Evolutionary conservation across 352 stramenopile genomes (phyloP).

Genomic region (Globisporangium radiosum): DNA sequence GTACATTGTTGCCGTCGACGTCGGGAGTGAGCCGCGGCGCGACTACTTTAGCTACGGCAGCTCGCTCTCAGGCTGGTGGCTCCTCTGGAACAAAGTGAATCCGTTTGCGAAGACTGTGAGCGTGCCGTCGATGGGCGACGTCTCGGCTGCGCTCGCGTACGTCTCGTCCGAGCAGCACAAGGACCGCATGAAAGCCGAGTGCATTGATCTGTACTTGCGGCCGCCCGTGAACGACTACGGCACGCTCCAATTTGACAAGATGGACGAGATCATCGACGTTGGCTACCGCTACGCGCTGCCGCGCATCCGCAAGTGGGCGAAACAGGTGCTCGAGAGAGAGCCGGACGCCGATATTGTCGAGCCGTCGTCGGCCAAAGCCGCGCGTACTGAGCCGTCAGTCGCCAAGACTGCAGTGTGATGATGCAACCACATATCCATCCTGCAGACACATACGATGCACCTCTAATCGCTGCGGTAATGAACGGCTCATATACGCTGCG

Average conservation of each 20-base stretch:
- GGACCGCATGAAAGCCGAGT: conserved; percentile 75
- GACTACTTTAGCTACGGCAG: conserved; percentile 81
- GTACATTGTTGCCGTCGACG: conserved; percentile 88
- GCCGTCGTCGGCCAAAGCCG: not conserved
- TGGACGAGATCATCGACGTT: conserved; percentile 86
- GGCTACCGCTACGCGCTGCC: conserved; percentile 81
- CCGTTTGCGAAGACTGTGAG: conserved; percentile 83
- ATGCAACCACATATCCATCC: too few species aligned
- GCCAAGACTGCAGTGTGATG: too few species aligned
- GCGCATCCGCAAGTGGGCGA: conserved; percentile 52
- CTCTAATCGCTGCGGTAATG: too few species aligned
- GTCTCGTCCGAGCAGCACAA: conserved; percentile 89
- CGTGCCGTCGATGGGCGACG: conserved; percentile 90
- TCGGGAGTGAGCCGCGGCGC: conserved; percentile 71
- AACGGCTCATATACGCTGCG: too few species aligned
- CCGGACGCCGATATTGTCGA: conserved; percentile 59
- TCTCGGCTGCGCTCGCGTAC: conserved; percentile 83
- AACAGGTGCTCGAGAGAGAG: conserved; percentile 42
- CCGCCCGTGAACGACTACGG: conserved; percentile 86
- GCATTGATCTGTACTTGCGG: conserved; percentile 84
- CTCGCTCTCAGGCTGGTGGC: conserved; percentile 84
- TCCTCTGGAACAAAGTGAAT: conserved; percentile 89
- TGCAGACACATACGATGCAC: too few species aligned
- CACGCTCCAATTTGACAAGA: conserved; percentile 91
- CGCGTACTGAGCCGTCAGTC: too few species aligned